phyloP scores from a whole-genome alignment of 148 eudicot species.

The Chenopodium suecicum region DNA sequence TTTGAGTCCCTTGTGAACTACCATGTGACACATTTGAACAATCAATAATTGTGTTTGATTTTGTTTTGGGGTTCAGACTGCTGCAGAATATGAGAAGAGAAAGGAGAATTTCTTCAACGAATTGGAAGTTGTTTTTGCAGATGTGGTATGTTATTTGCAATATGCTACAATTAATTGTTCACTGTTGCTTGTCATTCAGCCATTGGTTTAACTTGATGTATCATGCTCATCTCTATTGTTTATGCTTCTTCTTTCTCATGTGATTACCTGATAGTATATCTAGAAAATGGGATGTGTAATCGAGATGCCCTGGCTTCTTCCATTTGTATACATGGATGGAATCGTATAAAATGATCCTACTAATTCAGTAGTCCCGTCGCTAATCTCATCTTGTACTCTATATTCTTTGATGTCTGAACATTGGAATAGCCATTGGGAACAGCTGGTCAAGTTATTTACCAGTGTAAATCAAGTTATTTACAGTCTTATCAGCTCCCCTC shows the following conservation, averaged over 20 bases:
- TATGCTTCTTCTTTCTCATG: neutral
- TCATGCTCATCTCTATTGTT: neutral
- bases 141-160: conserved; percentile 61
- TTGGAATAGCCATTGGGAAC: neutral
- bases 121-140: conserved; percentile 76
- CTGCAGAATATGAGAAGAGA: conserved; percentile 73
- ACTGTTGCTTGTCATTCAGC: neutral
- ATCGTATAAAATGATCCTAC: neutral
- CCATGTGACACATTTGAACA: neutral
- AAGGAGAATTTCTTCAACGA: conserved; percentile 89
- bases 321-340: neutral
- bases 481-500: neutral
- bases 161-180: neutral
- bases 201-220: neutral
- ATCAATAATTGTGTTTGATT: conserved; percentile 1
- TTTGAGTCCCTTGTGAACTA: neutral
- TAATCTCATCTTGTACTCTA: neutral
- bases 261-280: neutral
- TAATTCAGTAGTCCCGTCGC: neutral
- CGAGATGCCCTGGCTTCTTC: neutral
- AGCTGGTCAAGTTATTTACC: neutral
- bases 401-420: neutral
- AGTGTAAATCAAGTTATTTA: no score
- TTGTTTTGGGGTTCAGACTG: conserved; percentile 47
- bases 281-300: neutral